Evolutionary conservation across 78 protist genomes (phyloP), one percentile per base, ranked within the genome.

Genomic region (Acrasis kona): DNA sequence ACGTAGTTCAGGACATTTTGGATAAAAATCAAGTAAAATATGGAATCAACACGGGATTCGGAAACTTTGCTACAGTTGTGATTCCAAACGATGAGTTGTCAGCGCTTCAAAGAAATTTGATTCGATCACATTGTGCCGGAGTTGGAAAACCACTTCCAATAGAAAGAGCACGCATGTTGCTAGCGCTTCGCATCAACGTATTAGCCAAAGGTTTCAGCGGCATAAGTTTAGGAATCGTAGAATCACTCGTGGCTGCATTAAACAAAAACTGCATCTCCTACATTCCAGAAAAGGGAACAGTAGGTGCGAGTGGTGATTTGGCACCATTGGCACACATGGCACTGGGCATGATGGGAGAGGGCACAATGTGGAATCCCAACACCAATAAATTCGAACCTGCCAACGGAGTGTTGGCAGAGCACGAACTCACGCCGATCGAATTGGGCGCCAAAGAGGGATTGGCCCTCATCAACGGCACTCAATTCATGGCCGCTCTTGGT

Each of bases 271-370:
- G 81, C 50, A 66, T 91, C 12, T 84, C 94, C 64, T 58, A 8
- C 1, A 89, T 93, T 32, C 96, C 94, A 0, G 42, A 39, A 65
- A 35, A 90, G 66, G 97, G 97, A 65, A 88, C 93, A 0, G 94
- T 93, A 9, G 97, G 97, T 6, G 95, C 97, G 3, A 39, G 78
- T 10, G 97, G 97, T 7, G 97, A 93, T 76, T 80, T 93, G 1
- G 97, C 97, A 5, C 97, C 97, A 32, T 83, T 91, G 12, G 35
- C 97, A 12, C 97, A 93, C 74, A 69, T 93, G 39, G 95, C 95
- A 29, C 73, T 90, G 1, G 91, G 89, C 30, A 7, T 68, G 3
- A 8, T 61, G 1, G 76, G 81, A 4, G 66, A 76, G 2, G 81
- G 87, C 2, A 28, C 5, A 50, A 32, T 79, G 40, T 42, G 38